These are phyloP conservation scores for Pichia scutulata DNA, from an alignment of 805 yeast species.

Conservation along the genomic window DNA sequence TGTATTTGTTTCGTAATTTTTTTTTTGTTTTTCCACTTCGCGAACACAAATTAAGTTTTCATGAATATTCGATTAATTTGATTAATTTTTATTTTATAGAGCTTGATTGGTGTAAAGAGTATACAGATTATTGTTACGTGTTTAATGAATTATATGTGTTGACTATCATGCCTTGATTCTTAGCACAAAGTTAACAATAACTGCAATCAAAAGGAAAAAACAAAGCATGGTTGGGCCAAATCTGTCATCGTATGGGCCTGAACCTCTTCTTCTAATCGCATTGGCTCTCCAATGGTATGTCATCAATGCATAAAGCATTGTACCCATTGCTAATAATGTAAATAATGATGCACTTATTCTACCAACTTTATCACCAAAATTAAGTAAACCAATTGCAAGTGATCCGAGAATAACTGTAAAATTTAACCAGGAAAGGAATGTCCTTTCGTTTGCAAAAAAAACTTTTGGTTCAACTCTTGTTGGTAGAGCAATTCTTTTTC, in stretches of 20 bases:
- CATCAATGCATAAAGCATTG: constrained; percentile 91
- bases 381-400: constrained; percentile 88
- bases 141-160: too few species aligned
- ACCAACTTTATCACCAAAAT: constrained; percentile 93
- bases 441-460: constrained; percentile 97
- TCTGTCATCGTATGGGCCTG: constrained; percentile 99
- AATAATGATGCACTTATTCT: constrained; percentile 88
- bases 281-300: constrained; percentile 99
- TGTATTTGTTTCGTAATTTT: too few species aligned
- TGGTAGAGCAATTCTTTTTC: constrained; percentile 93
- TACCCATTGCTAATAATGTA: constrained; percentile 94
- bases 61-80: too few species aligned
- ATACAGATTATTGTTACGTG: not conserved
- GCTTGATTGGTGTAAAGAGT: not conserved
- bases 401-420: constrained; percentile 98
- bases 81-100: too few species aligned
- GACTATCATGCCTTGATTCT: constrained; percentile 57
- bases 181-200: constrained; percentile 82
- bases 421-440: constrained; percentile 96
- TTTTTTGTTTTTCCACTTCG: not conserved
- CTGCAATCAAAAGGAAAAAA: constrained; percentile 86
- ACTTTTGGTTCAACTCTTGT: constrained; percentile 98
- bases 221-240: constrained; percentile 98
- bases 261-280: constrained; percentile 94
- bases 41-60: not conserved